phyloP scores from a whole-genome alignment of 805 yeast genomes.

The Hanseniaspora pseudoguilliermondii region DNA sequence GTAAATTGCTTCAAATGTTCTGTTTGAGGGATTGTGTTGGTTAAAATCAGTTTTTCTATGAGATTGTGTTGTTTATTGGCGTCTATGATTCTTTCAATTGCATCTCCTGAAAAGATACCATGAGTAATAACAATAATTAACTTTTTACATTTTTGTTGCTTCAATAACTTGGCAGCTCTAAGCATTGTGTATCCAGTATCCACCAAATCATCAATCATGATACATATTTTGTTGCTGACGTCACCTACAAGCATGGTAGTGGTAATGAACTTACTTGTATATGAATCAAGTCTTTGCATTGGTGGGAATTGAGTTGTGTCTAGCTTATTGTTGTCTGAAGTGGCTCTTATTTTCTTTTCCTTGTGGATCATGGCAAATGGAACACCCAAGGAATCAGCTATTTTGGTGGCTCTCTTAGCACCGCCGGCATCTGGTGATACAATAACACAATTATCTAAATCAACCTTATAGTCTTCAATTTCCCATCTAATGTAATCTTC shows the following conservation, averaged over 20 bases:
- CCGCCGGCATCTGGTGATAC: slow-evolving; percentile 99
- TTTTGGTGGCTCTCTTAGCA: slow-evolving; percentile 88
- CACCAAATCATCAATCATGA: slow-evolving; percentile 83
- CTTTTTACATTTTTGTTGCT: slow-evolving; percentile 81
- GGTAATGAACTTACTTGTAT: slow-evolving; percentile 34
- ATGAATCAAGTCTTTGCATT: slow-evolving; percentile 15
- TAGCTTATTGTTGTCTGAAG: slow-evolving; percentile 21
- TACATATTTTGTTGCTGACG: slow-evolving; percentile 72
- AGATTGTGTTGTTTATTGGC: slow-evolving; percentile 34
- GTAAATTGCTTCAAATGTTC: slow-evolving; percentile 7
- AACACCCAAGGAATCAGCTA: slow-evolving; percentile 81
- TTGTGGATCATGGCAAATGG: slow-evolving; percentile 91
- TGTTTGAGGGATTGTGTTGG: slow-evolving; percentile 83
- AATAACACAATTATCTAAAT: slow-evolving; percentile 52
- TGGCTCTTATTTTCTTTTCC: slow-evolving; percentile 50
- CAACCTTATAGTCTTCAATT: slow-evolving; percentile 54
- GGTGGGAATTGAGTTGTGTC: slow-evolving; percentile 14
- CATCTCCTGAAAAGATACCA: slow-evolving; percentile 87
- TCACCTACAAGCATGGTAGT: slow-evolving; percentile 96
- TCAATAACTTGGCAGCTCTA: slow-evolving; percentile 80
- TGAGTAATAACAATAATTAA: slow-evolving; percentile 86
- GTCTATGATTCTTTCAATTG: slow-evolving; percentile 46
- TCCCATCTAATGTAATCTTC: slow-evolving; percentile 69
- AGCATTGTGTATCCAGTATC: slow-evolving; percentile 89
- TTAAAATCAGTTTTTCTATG: slow-evolving; percentile 75